Conservation (phyloP, 208 protist genomes). For the Trypanosoma scelopori region DNA sequence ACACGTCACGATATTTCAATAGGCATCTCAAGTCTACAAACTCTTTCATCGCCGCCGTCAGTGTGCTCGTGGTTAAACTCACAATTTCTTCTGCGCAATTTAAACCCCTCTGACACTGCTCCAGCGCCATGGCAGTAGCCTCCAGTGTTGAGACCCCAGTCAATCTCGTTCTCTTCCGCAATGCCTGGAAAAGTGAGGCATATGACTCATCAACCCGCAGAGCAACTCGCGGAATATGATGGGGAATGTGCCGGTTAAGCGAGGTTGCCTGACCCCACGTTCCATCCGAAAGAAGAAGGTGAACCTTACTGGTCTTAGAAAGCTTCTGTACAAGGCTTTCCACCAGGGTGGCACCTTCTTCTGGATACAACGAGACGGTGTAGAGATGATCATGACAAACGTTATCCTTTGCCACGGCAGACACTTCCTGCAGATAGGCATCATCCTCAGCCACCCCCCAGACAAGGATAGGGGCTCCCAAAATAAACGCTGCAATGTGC, state of each 20-base stretch:
- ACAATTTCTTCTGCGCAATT: constrained; percentile 19
- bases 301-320: constrained; percentile 24
- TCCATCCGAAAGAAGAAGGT: constrained; percentile 72
- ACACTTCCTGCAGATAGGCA: constrained; percentile 31
- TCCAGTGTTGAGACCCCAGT: constrained; percentile 80
- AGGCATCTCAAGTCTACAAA: constrained; percentile 79
- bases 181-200: constrained; percentile 57
- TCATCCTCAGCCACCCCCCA: constrained; percentile 78
- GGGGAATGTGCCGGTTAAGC: constrained; percentile 69
- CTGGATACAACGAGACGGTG: constrained; percentile 54
- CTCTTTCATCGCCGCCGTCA: constrained; percentile 62
- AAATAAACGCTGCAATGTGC: constrained; percentile 75
- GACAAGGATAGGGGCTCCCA: constrained; percentile 64
- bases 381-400: not conserved
- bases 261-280: constrained; percentile 82
- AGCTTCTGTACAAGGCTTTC: constrained; percentile 30
- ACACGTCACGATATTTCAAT: constrained; percentile 58
- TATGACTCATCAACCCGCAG: constrained; percentile 55
- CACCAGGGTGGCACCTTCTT: constrained; percentile 25
- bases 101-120: constrained; percentile 41
- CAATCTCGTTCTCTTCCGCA: constrained; percentile 73
- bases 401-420: constrained; percentile 6
- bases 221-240: constrained; percentile 51
- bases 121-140: constrained; percentile 76
- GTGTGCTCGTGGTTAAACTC: not conserved